Evolutionary conservation across 2,329 filamentous ascomycete species (phyloP).

Genomic region (Scytalidium sp.): DNA sequence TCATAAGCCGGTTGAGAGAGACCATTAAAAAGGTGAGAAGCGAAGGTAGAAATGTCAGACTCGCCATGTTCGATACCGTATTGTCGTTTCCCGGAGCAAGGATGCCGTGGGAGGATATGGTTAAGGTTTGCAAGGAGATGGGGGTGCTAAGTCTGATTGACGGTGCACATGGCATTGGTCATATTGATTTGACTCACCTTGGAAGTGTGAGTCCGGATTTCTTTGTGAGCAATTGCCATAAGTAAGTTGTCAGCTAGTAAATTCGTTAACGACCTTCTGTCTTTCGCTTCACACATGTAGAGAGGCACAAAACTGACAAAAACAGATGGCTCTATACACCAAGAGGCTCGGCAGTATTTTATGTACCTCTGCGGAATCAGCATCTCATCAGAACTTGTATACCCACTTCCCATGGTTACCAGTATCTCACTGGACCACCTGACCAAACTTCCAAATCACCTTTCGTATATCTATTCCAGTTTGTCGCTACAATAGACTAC

Average conservation of each 20-base stretch:
- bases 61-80: slow-evolving; percentile 80
- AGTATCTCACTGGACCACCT: slow-evolving; percentile 25
- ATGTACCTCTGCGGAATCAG: slow-evolving; percentile 79
- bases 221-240: slow-evolving; percentile 83
- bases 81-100: slow-evolving; percentile 73
- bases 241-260: slow-evolving; percentile 61
- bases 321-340: slow-evolving; percentile 72
- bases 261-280: background rate
- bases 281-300: background rate
- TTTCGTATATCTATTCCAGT: slow-evolving; percentile 73
- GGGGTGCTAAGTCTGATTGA: slow-evolving; percentile 74
- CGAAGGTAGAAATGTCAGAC: slow-evolving; percentile 58
- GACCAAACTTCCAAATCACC: slow-evolving; percentile 36
- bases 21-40: slow-evolving; percentile 48
- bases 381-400: slow-evolving; percentile 68
- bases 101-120: slow-evolving; percentile 72
- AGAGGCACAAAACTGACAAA: slow-evolving; percentile 2
- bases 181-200: slow-evolving; percentile 68
- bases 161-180: slow-evolving; percentile 78
- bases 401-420: slow-evolving; percentile 78
- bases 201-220: slow-evolving; percentile 71
- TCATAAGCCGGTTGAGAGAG: slow-evolving; percentile 58
- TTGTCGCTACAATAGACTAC: slow-evolving; percentile 72
- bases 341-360: slow-evolving; percentile 77
- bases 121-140: slow-evolving; percentile 59